Conservation (phyloP, 352 stramenopile genomes). For the Thalassiosira allenii region DNA sequence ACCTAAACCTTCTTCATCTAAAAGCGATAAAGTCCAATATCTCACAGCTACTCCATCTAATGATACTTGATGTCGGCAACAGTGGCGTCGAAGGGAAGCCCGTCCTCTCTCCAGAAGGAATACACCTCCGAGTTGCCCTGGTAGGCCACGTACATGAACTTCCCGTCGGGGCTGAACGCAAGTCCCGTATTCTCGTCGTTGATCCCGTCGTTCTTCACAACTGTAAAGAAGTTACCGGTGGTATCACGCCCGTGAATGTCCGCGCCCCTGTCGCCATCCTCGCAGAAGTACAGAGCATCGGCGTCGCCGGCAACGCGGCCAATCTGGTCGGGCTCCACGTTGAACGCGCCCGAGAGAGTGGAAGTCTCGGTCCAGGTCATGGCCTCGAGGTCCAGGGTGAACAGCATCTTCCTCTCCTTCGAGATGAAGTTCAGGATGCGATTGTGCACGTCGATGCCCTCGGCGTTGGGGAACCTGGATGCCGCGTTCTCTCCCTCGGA, state of each 20-base stretch:
- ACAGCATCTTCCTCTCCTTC: slow-evolving; percentile 63
- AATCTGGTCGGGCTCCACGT: slow-evolving; percentile 39
- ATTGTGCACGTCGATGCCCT: slow-evolving; percentile 67
- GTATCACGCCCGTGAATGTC: slow-evolving; percentile 35
- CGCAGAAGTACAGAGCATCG: slow-evolving; percentile 34
- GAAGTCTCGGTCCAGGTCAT: slow-evolving; percentile 23
- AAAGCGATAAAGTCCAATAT: too few species aligned
- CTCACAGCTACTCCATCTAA: too few species aligned
- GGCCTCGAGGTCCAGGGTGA: slow-evolving; percentile 61
- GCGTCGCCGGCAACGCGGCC: not conserved
- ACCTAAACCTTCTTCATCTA: too few species aligned
- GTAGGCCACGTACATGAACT: slow-evolving; percentile 48
- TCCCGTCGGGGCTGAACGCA: slow-evolving; percentile 66
- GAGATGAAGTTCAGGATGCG: slow-evolving; percentile 62
- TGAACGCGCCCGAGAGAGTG: slow-evolving; percentile 7
- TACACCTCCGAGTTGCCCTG: slow-evolving; percentile 34
- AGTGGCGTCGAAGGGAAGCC: slow-evolving; percentile 31
- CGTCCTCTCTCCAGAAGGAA: slow-evolving; percentile 46
- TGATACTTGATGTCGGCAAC: too few species aligned
- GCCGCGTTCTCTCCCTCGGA: slow-evolving; percentile 9
- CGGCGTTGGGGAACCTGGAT: slow-evolving; percentile 31
- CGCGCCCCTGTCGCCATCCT: slow-evolving; percentile 31
- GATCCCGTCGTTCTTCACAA: slow-evolving; percentile 50
- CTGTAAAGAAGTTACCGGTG: slow-evolving; percentile 42
- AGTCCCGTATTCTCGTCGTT: slow-evolving; percentile 65